Evolutionary conservation across 768 basidiomycete species (phyloP).

Genomic region (Xanthoconium purpureum): DNA sequence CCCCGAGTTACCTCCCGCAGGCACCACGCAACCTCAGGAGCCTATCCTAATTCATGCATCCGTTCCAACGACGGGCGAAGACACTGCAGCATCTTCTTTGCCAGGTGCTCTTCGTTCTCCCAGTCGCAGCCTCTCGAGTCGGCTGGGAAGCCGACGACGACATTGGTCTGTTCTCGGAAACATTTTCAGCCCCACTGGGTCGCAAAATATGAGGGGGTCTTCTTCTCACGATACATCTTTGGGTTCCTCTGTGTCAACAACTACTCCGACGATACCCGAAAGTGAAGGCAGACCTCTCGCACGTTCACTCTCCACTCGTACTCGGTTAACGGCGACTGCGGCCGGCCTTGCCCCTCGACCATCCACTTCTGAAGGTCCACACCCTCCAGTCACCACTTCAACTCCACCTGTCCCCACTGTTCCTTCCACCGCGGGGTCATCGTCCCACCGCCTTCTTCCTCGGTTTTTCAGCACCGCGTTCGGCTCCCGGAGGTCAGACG

Average conservation of each 20-base stretch:
- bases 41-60: constrained; percentile 61
- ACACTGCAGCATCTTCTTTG: constrained; percentile 45
- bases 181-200: constrained; percentile 32
- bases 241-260: constrained; percentile 18
- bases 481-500: constrained; percentile 55
- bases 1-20: constrained; percentile 69
- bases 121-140: constrained; percentile 31
- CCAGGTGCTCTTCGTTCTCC: constrained; percentile 41
- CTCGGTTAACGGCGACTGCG: constrained; percentile 13
- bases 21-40: constrained; percentile 61
- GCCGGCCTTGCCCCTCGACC: constrained; percentile 26
- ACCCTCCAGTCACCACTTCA: constrained; percentile 20
- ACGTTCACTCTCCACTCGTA: constrained; percentile 27
- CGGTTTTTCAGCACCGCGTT: constrained; percentile 69
- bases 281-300: constrained; percentile 17
- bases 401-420: constrained; percentile 24
- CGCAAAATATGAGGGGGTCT: constrained; percentile 27
- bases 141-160: constrained; percentile 47
- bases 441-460: constrained; percentile 62
- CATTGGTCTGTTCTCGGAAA: constrained; percentile 72
- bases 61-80: constrained; percentile 39
- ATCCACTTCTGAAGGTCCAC: constrained; percentile 34
- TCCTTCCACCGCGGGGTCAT: constrained; percentile 29
- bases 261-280: constrained; percentile 20
- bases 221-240: constrained; percentile 20